phyloP scores from a whole-genome alignment of 2,329 filamentous ascomycete species.

The Cadophora luteo-olivacea region DNA sequence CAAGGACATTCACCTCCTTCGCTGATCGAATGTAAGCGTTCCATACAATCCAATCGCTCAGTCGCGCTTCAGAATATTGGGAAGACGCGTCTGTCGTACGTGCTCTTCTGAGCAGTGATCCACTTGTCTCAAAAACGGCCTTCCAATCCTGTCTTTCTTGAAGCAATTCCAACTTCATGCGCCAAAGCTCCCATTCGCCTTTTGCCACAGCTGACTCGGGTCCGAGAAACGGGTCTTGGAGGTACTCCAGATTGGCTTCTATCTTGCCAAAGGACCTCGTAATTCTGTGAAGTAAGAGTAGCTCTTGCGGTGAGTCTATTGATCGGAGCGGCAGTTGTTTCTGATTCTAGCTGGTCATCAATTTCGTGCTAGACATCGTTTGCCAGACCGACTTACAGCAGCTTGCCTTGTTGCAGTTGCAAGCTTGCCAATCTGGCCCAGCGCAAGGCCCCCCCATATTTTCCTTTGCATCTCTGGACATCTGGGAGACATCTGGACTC shows the following conservation, averaged over 20 bases:
- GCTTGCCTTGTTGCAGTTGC: slow-evolving; percentile 42
- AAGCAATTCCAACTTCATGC: slow-evolving; percentile 40
- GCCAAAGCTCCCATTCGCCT: slow-evolving; percentile 45
- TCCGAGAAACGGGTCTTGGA: slow-evolving; percentile 41
- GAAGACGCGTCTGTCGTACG: slow-evolving; percentile 40
- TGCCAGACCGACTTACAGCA: slow-evolving; percentile 34
- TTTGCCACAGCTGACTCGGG: slow-evolving; percentile 44
- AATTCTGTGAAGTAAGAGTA: slow-evolving; percentile 43
- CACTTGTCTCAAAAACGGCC: slow-evolving; percentile 39
- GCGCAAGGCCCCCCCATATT: slow-evolving; percentile 41
- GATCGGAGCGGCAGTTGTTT: slow-evolving; percentile 40
- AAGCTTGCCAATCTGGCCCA: slow-evolving; percentile 42
- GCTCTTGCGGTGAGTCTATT: slow-evolving; percentile 45
- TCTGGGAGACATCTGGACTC: slow-evolving; percentile 33
- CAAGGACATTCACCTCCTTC: slow-evolving; percentile 31
- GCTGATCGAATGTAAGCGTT: slow-evolving; percentile 41
- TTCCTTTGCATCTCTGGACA: slow-evolving; percentile 40
- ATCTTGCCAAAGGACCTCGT: slow-evolving; percentile 36
- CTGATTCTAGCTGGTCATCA: slow-evolving; percentile 32
- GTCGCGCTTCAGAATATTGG: slow-evolving; percentile 39
- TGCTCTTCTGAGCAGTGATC: slow-evolving; percentile 39
- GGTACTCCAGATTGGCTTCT: slow-evolving; percentile 40
- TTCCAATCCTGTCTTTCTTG: slow-evolving; percentile 39
- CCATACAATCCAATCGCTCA: slow-evolving; percentile 46
- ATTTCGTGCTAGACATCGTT: slow-evolving; percentile 11